These are phyloP conservation scores for Solanum appendiculatum DNA, from an alignment of 257 asterid species.

Conservation along the genomic window DNA sequence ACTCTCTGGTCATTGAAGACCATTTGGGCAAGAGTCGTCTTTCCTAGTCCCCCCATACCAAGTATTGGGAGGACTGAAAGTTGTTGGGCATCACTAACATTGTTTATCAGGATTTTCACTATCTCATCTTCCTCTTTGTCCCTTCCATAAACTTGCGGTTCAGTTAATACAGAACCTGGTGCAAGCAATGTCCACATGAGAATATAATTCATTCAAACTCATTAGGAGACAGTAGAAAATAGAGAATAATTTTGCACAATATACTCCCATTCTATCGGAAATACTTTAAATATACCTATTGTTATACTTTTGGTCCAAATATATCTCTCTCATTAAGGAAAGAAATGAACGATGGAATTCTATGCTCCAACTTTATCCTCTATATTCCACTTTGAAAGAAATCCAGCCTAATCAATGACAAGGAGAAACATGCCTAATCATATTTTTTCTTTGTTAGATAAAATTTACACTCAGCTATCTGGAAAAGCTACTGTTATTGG, in stretches of 20 bases:
- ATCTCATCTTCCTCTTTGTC: not conserved
- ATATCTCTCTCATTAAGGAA: no score
- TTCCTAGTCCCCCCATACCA: not conserved
- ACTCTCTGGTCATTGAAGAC: not conserved
- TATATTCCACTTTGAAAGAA: no score
- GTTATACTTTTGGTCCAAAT: not conserved
- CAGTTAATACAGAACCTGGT: not conserved
- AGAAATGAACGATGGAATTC: no score
- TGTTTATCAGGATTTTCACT: not conserved
- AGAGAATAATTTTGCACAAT: not conserved
- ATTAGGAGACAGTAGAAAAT: not conserved
- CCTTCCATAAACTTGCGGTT: not conserved
- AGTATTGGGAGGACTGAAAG: not conserved
- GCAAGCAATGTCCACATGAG: not conserved
- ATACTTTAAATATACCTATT: no score
- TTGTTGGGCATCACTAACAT: not conserved
- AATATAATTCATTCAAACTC: not conserved
- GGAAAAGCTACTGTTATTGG: no score
- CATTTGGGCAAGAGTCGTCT: not conserved
- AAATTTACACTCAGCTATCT: no score
- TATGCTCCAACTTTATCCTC: no score
- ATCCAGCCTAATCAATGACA: no score
- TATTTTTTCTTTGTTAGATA: no score
- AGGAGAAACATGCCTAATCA: no score
- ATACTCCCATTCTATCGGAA: not conserved